Percentiles rank a stretch among this genome's conserved stretches.
phyloP scores from a whole-genome alignment of 2,329 filamentous ascomycete species.

The Trichoderma afroharzianum region DNA sequence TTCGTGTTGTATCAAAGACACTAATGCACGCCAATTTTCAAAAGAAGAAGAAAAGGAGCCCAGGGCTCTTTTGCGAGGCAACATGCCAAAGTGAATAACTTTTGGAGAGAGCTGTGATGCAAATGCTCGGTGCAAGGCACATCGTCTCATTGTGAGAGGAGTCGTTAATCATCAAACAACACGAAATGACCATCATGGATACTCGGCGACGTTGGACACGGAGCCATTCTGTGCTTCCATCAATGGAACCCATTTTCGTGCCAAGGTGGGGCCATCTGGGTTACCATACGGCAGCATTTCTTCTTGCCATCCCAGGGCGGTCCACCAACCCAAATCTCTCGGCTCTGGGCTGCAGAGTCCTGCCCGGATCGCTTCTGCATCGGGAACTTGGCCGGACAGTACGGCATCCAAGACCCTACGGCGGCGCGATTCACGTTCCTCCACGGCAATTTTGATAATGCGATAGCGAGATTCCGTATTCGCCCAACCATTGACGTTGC shows the following conservation, averaged over 20 bases:
- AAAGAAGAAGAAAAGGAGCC: not conserved
- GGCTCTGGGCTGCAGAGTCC: constrained; percentile 39
- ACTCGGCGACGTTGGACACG: constrained; percentile 28
- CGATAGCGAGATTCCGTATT: constrained; percentile 45
- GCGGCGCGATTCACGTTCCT: constrained; percentile 57
- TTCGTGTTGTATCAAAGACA: constrained; percentile 1
- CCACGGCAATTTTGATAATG: constrained; percentile 48
- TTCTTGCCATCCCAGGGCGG: constrained; percentile 49
- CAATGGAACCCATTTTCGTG: constrained; percentile 44
- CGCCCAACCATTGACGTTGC: constrained; percentile 48
- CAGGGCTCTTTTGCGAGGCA: not conserved
- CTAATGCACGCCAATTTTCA: constrained; percentile 12
- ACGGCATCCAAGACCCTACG: constrained; percentile 43
- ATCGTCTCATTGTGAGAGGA: constrained; percentile 21
- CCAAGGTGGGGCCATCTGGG: constrained; percentile 40
- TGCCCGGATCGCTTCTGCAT: constrained; percentile 33
- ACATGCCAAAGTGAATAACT: constrained; percentile 11
- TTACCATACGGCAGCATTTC: constrained; percentile 36
- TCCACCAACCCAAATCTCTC: constrained; percentile 42
- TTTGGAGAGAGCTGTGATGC: constrained; percentile 20
- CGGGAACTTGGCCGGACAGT: constrained; percentile 33
- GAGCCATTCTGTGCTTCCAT: constrained; percentile 23
- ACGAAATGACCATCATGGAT: constrained; percentile 27
- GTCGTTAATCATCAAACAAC: constrained; percentile 22
- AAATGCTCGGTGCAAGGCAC: constrained; percentile 19